Conservation (phyloP, 83 land plant species). For the Diphasiastrum complanatum region DNA sequence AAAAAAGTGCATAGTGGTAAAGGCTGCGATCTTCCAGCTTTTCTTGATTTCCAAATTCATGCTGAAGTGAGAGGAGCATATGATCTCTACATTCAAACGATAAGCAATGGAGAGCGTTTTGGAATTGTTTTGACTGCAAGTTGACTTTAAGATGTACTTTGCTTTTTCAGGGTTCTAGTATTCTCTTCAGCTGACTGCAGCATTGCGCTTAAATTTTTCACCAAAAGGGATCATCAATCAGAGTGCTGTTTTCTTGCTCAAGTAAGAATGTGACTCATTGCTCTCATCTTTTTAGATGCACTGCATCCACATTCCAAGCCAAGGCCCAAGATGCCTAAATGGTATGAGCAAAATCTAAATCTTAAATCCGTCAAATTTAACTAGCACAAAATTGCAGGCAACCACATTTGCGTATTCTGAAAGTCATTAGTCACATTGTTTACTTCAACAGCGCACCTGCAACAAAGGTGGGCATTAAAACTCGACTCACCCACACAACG, state of each 20-base stretch:
- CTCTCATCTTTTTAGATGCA: slow-evolving; percentile 62
- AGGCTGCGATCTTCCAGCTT: slow-evolving; percentile 66
- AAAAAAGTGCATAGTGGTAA: slow-evolving; percentile 86
- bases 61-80: slow-evolving; percentile 58
- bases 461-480: slow-evolving; percentile 55
- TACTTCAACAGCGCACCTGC: no score
- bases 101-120: slow-evolving; percentile 76
- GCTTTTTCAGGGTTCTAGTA: slow-evolving; percentile 66
- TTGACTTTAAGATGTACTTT: slow-evolving; percentile 72
- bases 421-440: neutral
- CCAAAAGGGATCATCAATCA: slow-evolving; percentile 52
- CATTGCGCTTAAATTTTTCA: slow-evolving; percentile 72
- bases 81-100: slow-evolving; percentile 71
- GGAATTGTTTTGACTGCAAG: slow-evolving; percentile 89
- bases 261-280: slow-evolving; percentile 69
- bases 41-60: slow-evolving; percentile 46
- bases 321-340: no score
- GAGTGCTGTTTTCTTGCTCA: slow-evolving; percentile 53
- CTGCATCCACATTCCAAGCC: slow-evolving; percentile 28
- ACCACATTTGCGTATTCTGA: neutral
- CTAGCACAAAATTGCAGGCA: slow-evolving; percentile 3
- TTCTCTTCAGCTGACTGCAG: slow-evolving; percentile 79
- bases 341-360: neutral
- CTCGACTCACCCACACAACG: slow-evolving; percentile 58
- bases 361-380: neutral